Evolutionary conservation across 2,329 filamentous ascomycete species (phyloP).

Genomic region (Fusarium nygamai): DNA sequence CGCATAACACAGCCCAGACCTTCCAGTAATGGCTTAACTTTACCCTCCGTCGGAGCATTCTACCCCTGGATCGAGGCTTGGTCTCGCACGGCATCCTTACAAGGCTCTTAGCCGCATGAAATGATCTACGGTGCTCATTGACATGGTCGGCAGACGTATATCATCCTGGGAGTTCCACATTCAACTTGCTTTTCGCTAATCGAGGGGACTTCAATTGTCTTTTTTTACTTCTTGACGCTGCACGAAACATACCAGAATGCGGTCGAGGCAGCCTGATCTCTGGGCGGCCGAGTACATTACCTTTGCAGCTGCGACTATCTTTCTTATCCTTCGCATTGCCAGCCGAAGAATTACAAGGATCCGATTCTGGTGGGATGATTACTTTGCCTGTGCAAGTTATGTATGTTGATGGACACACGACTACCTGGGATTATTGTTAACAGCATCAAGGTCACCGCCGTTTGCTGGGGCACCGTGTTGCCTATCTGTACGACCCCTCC

Average conservation of each 20-base stretch:
- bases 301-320: conserved; percentile 31
- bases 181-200: neutral
- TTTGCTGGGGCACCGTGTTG: conserved; percentile 25
- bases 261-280: conserved; percentile 18
- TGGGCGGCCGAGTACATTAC: conserved; percentile 34
- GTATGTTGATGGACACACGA: neutral
- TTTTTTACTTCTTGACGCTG: neutral
- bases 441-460: conserved; percentile 8
- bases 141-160: conserved; percentile 6
- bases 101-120: neutral
- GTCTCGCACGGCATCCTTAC: neutral
- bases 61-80: neutral
- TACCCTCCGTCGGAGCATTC: neutral
- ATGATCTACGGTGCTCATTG: neutral
- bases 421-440: neutral
- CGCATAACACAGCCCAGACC: neutral
- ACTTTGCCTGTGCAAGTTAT: conserved; percentile 31
- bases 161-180: neutral
- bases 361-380: conserved; percentile 40
- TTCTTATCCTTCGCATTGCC: conserved; percentile 22
- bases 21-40: neutral
- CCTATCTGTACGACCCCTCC: conserved; percentile 17
- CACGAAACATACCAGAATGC: neutral
- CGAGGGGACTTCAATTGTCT: neutral
- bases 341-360: conserved; percentile 29